phyloP scores from a whole-genome alignment of 1,139 yeast genomes.

The Zygosaccharomyces pseudobailii region DNA sequence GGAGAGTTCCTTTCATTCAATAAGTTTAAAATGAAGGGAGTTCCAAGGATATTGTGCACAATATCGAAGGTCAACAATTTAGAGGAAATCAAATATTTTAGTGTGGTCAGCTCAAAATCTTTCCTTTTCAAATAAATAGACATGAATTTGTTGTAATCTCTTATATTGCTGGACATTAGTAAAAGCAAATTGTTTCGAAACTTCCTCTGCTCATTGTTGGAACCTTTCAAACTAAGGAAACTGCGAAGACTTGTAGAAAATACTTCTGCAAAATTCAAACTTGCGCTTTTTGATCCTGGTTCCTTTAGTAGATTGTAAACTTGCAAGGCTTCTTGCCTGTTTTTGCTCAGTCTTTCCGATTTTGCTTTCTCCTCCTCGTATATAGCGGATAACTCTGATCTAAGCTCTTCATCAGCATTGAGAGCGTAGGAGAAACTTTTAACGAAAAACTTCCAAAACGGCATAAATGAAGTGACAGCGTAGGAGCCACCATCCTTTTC shows the following conservation, averaged over 20 bases:
- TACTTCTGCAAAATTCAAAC: slow-evolving; percentile 27
- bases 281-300: slow-evolving; percentile 3
- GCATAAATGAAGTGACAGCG: slow-evolving; percentile 25
- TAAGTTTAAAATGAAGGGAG: slow-evolving; percentile 16
- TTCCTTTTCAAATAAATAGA: slow-evolving; percentile 31
- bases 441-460: slow-evolving; percentile 34
- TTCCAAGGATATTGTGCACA: slow-evolving; percentile 25
- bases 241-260: slow-evolving; percentile 29
- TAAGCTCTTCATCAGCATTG: slow-evolving; percentile 28
- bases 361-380: slow-evolving; percentile 31
- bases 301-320: slow-evolving; percentile 19
- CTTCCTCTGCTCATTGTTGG: slow-evolving; percentile 6
- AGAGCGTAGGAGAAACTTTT: slow-evolving; percentile 27
- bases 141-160: slow-evolving; percentile 32
- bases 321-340: slow-evolving; percentile 12
- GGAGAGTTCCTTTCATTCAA: slow-evolving; percentile 10
- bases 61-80: slow-evolving; percentile 30
- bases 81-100: slow-evolving; percentile 23
- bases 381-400: slow-evolving; percentile 24
- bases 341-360: slow-evolving; percentile 21
- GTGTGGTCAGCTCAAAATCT: slow-evolving; percentile 21
- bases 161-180: slow-evolving; percentile 20
- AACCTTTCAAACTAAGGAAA: slow-evolving; percentile 14
- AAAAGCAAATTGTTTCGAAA: slow-evolving; percentile 22
- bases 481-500: slow-evolving; percentile 24